A percentile compares a stretch with the other conserved stretches of the same genome.
These are phyloP conservation scores for Lactarius indigo DNA, from an alignment of 768 basidiomycete genomes.

Conservation along the genomic window DNA sequence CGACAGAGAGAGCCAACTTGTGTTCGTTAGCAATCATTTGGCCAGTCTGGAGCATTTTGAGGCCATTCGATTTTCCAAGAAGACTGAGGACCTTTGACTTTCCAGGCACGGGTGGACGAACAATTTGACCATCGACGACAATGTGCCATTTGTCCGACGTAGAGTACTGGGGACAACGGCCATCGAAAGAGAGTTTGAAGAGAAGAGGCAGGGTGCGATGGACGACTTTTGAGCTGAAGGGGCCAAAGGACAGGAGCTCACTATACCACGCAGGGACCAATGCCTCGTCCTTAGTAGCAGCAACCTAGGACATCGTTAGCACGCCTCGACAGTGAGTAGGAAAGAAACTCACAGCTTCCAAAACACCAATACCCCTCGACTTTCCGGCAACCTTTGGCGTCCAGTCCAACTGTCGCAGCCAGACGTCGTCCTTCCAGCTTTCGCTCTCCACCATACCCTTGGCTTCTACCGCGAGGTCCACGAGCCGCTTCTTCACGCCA, in stretches of 20 bases:
- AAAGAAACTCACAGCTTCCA: conserved; percentile 31
- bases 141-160: conserved; percentile 68
- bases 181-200: conserved; percentile 58
- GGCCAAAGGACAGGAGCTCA: conserved; percentile 42
- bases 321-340: not conserved
- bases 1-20: conserved; percentile 47
- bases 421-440: conserved; percentile 69
- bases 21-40: conserved; percentile 40
- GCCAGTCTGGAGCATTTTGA: conserved; percentile 43
- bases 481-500: conserved; percentile 57
- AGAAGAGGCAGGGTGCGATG: conserved; percentile 65
- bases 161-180: conserved; percentile 54
- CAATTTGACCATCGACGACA: conserved; percentile 33
- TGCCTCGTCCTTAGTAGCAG: not conserved
- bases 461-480: conserved; percentile 62
- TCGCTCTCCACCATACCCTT: conserved; percentile 46
- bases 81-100: conserved; percentile 44
- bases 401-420: conserved; percentile 94
- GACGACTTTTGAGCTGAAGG: conserved; percentile 40
- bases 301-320: not conserved
- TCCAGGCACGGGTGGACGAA: conserved; percentile 43
- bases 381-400: conserved; percentile 76
- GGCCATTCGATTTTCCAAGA: conserved; percentile 45
- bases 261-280: conserved; percentile 54
- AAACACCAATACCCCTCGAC: conserved; percentile 54